Evolutionary conservation across 1,284 basidiomycete species (phyloP).

Genomic region (Fomitopsis betulina): DNA sequence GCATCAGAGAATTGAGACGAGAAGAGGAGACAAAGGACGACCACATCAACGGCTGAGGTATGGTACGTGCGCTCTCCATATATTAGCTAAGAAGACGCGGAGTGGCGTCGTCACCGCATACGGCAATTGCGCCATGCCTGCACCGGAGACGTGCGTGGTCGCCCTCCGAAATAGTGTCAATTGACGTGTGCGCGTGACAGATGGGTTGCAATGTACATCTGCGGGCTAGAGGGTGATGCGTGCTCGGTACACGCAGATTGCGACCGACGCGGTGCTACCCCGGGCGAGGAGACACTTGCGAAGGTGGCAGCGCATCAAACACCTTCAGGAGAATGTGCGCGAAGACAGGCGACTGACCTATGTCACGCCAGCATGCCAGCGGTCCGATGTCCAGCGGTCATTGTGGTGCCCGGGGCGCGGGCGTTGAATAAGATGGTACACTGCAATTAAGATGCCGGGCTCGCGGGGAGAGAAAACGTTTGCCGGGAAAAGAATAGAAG

Average conservation of each 20-base stretch:
- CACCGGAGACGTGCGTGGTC: neutral
- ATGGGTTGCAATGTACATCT: neutral
- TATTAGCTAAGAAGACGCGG: neutral
- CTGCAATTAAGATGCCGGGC: neutral
- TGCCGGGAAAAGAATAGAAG: constrained; percentile 2
- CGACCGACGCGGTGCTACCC: constrained; percentile 1
- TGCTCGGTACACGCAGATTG: neutral
- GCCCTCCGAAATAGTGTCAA: neutral
- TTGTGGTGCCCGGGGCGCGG: neutral
- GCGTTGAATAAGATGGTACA: neutral
- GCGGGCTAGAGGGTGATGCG: neutral
- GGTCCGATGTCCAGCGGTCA: neutral
- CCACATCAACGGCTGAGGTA: neutral
- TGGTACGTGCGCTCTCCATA: neutral
- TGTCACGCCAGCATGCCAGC: neutral
- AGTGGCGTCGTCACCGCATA: neutral
- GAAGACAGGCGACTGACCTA: neutral
- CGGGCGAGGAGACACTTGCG: neutral
- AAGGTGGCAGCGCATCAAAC: neutral
- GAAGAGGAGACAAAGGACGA: neutral
- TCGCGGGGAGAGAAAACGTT: constrained; percentile 14
- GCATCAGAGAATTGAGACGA: neutral
- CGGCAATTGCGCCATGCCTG: neutral
- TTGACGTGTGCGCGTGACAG: neutral
- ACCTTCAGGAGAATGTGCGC: neutral